phyloP scores from a whole-genome alignment of 805 yeast genomes.

The Candida mattraensis region DNA sequence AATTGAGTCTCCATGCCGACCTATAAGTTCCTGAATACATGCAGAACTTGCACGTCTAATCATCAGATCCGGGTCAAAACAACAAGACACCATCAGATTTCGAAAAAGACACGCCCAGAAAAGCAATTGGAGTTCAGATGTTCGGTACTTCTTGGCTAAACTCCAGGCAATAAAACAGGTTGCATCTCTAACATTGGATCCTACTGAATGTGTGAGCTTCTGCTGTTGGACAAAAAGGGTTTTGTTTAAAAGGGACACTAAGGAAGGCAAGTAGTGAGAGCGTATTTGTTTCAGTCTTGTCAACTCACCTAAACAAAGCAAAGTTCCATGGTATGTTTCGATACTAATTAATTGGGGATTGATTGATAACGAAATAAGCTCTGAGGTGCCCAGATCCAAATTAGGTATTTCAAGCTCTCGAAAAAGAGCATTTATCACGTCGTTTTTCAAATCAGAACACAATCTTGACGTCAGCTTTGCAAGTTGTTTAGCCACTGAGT shows the following conservation, averaged over 20 bases:
- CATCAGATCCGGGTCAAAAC: conserved; percentile 73
- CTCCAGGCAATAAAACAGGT: conserved; percentile 89
- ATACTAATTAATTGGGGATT: conserved; percentile 37
- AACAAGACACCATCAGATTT: conserved; percentile 49
- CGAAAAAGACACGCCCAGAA: conserved; percentile 24
- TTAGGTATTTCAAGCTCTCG: conserved; percentile 33
- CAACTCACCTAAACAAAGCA: conserved; percentile 57
- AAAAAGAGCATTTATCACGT: conserved; percentile 38
- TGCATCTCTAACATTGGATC: conserved; percentile 77
- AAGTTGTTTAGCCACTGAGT: conserved; percentile 64
- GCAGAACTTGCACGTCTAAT: conserved; percentile 84
- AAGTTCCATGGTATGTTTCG: conserved; percentile 54
- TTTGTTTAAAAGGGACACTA: conserved; percentile 41
- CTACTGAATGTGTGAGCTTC: conserved; percentile 50
- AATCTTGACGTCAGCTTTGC: conserved; percentile 44
- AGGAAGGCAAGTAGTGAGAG: conserved; percentile 18
- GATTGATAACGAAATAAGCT: conserved; percentile 13
- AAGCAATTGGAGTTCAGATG: conserved; percentile 19
- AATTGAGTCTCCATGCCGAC: conserved; percentile 58
- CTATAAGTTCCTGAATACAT: conserved; percentile 81
- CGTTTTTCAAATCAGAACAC: conserved; percentile 39
- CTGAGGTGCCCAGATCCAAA: conserved; percentile 1
- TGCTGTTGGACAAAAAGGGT: conserved; percentile 60
- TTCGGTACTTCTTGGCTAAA: conserved; percentile 43
- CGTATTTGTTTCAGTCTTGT: conserved; percentile 24